Base-by-base conservation (phyloP, 768 basidiomycete species). In the Tricholoma saponaceum region DNA sequence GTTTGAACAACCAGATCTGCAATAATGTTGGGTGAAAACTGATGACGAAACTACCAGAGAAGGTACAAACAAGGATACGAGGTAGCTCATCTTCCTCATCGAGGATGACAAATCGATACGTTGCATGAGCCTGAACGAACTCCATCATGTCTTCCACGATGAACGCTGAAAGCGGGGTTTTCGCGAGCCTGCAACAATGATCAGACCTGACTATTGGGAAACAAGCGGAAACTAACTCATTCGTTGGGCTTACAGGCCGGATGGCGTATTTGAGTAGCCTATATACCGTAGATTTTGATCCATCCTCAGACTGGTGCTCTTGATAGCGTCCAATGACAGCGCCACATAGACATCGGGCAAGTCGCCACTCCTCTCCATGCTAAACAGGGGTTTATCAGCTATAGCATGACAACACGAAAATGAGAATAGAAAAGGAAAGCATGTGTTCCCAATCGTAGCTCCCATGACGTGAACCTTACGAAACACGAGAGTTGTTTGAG, bases 1-100 rank as follows among this genome's bases (percentile, higher is more conserved):
- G 94, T 70, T 95, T 97, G 81, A 98, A 97, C 20, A 98, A 68
- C 95, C 96, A 98, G 20, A 98, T 79, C 94, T 95, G 66, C 16
- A 52, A 18, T 23, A 14, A 22, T 25, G 44, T 46, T 50, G 58
- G 58, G 41, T 41, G 49, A 30, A 4, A 55, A 58, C 30, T 6
- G 43, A 52, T 1, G 10, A 2, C 39, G 12, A 46, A 43, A 30
- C 7, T 30, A 50, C 26, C 3, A 26, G 16, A 25, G 41, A 51
- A 25, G 41, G 9, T 5, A 76, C 89, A 58, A 54, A 97, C 94
- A 60, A 97, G 74, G 13, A 98, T 79, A 54, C 88, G 78, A 4
- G 90, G 85, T 25, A 78, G 81, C 59, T 92, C 91, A 26, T 88
- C 84, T 65, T 96, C 93, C 62, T 95, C 94, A 58, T 97, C 95